Conservation (phyloP, 805 yeast species). For the Myxozyma monticola region DNA sequence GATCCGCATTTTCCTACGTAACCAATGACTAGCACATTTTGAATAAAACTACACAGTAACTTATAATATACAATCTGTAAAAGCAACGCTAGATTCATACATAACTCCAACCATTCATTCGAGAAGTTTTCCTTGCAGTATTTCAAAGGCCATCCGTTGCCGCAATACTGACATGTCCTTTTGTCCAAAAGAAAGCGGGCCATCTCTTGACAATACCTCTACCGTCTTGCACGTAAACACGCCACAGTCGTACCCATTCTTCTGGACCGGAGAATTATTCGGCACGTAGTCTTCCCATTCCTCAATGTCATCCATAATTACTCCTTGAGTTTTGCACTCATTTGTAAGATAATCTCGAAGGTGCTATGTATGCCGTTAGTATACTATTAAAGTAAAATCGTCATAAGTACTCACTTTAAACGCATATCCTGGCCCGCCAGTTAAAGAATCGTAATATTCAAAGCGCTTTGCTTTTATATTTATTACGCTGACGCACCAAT, state of each 20-base stretch:
- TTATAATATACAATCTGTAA: background rate
- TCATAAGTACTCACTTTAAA: conserved; percentile 28
- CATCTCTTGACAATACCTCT: conserved; percentile 55
- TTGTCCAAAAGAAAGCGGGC: conserved; percentile 57
- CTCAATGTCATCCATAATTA: conserved; percentile 36
- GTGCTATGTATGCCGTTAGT: background rate
- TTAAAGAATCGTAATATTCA: conserved; percentile 75
- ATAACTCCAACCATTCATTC: background rate
- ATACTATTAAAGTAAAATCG: conserved; percentile 41
- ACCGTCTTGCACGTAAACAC: conserved; percentile 85
- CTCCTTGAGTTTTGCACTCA: conserved; percentile 60
- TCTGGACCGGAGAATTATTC: conserved; percentile 73
- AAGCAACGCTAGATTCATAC: background rate
- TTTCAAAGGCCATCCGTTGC: conserved; percentile 65
- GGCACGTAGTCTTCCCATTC: conserved; percentile 37
- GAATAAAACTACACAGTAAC: background rate
- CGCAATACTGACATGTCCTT: conserved; percentile 69
- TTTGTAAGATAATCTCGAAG: conserved; percentile 62
- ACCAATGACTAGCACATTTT: background rate
- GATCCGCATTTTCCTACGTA: conserved; percentile 26
- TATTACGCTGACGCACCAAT: conserved; percentile 88
- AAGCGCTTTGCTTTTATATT: conserved; percentile 62
- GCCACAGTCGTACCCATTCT: conserved; percentile 93
- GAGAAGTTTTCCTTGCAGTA: conserved; percentile 37
- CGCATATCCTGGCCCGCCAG: conserved; percentile 44